Evolutionary conservation across 2,329 filamentous ascomycete genomes (phyloP).

Genomic region (Talaromyces sp.): DNA sequence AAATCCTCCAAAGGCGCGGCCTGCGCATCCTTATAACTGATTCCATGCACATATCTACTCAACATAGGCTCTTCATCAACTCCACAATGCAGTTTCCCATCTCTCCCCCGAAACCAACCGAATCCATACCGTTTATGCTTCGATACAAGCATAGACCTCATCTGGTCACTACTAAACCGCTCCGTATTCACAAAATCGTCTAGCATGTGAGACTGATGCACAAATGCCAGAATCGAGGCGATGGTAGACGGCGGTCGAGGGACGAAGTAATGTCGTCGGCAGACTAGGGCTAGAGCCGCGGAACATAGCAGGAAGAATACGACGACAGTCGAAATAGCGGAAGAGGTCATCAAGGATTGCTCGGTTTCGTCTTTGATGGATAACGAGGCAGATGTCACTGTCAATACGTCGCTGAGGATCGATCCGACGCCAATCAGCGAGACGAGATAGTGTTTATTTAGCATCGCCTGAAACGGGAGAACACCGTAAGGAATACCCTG

Average conservation of each 20-base stretch:
- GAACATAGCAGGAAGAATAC: conserved; percentile 64
- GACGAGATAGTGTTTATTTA: conserved; percentile 48
- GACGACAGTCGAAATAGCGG: conserved; percentile 62
- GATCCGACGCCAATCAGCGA: conserved; percentile 47
- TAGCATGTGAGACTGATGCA: conserved; percentile 78
- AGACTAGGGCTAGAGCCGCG: conserved; percentile 59
- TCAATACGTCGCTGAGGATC: conserved; percentile 48
- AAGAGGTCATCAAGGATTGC: conserved; percentile 65
- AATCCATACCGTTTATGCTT: conserved; percentile 70
- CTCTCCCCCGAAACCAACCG: conserved; percentile 73
- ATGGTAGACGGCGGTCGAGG: conserved; percentile 78
- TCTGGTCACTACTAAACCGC: conserved; percentile 59
- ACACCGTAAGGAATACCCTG: conserved; percentile 49
- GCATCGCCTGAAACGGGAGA: conserved; percentile 44
- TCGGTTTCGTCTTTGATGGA: conserved; percentile 49
- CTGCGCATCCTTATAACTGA: conserved; percentile 32
- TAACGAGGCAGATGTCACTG: conserved; percentile 50
- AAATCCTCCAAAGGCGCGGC: conserved; percentile 29
- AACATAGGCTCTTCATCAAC: conserved; percentile 73
- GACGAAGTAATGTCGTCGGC: conserved; percentile 67
- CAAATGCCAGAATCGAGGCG: conserved; percentile 71
- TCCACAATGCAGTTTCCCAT: conserved; percentile 71
- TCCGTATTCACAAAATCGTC: conserved; percentile 71
- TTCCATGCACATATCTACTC: conserved; percentile 64
- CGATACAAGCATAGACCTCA: conserved; percentile 60